Percentiles rank a stretch among this genome's conserved stretches.
Conservation (phyloP, 495 filamentous ascomycete species). For the Margaritispora aquatica region DNA sequence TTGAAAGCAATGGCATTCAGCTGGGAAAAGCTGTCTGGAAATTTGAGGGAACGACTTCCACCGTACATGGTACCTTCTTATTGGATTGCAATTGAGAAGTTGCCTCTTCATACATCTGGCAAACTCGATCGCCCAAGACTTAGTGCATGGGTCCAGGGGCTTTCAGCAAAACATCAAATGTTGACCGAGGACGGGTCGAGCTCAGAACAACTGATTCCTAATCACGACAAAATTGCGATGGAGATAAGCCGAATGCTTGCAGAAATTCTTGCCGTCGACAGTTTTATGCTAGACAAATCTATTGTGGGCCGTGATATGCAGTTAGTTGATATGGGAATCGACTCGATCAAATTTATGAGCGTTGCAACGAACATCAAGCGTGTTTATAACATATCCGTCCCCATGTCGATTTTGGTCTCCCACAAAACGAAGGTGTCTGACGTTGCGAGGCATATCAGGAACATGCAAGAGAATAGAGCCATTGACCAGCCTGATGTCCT, state of each 20-base stretch:
- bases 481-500: not conserved
- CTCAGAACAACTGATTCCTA: not conserved
- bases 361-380: not conserved
- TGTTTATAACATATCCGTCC: not conserved
- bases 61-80: conserved; percentile 24
- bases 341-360: not conserved
- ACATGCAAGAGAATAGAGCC: not conserved
- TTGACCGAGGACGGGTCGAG: not conserved
- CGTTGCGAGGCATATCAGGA: not conserved
- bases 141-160: not conserved
- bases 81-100: conserved; percentile 9
- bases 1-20: not conserved
- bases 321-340: not conserved
- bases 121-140: conserved; percentile 14
- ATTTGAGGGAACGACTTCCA: conserved; percentile 10
- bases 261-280: not conserved
- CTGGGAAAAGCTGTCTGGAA: not conserved
- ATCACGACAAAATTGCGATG: not conserved
- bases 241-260: not conserved
- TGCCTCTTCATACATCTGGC: conserved; percentile 1
- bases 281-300: not conserved
- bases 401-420: not conserved
- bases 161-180: not conserved
- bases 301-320: not conserved
- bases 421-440: not conserved